These are phyloP conservation scores for Termitomyces sp. DNA, from an alignment of 768 basidiomycete genomes.

Conservation along the genomic window DNA sequence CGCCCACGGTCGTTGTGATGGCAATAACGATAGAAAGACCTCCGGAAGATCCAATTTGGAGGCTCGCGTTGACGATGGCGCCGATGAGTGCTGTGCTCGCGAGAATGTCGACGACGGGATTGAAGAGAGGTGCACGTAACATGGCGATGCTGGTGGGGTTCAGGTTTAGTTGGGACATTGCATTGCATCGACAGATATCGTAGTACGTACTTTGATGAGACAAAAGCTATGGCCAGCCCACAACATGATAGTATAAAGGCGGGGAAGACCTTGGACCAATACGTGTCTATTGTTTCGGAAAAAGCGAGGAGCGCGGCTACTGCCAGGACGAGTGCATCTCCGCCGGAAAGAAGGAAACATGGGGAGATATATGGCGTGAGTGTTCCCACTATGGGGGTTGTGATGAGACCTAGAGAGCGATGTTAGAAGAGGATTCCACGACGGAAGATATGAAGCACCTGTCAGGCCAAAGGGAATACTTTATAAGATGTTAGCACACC, in stretches of 20 bases:
- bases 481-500: neutral
- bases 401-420: slow-evolving; percentile 23
- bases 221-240: slow-evolving; percentile 41
- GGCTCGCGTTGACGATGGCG: slow-evolving; percentile 55
- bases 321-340: slow-evolving; percentile 33
- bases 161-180: neutral
- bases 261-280: slow-evolving; percentile 46
- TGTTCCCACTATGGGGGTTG: slow-evolving; percentile 36
- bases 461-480: slow-evolving; percentile 41
- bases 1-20: slow-evolving; percentile 32
- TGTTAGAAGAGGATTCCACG: neutral
- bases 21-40: slow-evolving; percentile 39
- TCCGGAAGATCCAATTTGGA: slow-evolving; percentile 49
- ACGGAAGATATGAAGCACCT: neutral
- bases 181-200: neutral
- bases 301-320: slow-evolving; percentile 39
- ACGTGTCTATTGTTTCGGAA: slow-evolving; percentile 34
- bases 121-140: slow-evolving; percentile 41
- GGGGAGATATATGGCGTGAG: slow-evolving; percentile 32
- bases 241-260: slow-evolving; percentile 41
- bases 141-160: slow-evolving; percentile 41
- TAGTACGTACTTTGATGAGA: slow-evolving; percentile 42
- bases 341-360: slow-evolving; percentile 42
- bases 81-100: slow-evolving; percentile 34
- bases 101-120: slow-evolving; percentile 36